phyloP scores from a whole-genome alignment of 2,329 filamentous ascomycete genomes.

The Scortechinia acanthostroma region DNA sequence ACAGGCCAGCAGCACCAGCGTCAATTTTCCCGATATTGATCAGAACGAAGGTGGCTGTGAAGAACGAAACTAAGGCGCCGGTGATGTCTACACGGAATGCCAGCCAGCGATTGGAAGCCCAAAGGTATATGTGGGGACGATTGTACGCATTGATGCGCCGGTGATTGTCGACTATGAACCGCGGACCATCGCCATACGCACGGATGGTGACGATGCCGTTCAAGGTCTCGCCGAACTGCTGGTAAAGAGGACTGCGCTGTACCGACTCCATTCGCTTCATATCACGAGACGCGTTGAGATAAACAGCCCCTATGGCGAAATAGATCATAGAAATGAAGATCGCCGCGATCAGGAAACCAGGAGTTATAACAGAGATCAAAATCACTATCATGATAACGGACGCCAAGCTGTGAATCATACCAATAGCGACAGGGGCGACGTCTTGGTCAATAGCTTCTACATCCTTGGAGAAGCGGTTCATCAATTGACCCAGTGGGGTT shows the following conservation, averaged over 20 bases:
- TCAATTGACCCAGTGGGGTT: conserved; percentile 59
- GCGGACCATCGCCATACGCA: conserved; percentile 6
- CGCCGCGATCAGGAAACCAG: conserved; percentile 5
- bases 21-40: conserved; percentile 2
- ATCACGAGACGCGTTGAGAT: conserved; percentile 8
- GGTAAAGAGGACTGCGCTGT: conserved; percentile 8
- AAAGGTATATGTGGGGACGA: conserved; percentile 7
- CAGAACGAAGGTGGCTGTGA: conserved; percentile 5
- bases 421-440: conserved; percentile 56
- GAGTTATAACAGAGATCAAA: conserved; percentile 7
- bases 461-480: conserved; percentile 65
- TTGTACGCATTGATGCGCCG: conserved; percentile 7
- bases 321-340: conserved; percentile 7
- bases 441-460: conserved; percentile 62
- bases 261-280: conserved; percentile 9
- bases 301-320: conserved; percentile 7
- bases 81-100: conserved; percentile 7
- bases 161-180: conserved; percentile 5
- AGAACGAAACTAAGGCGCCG: conserved; percentile 7
- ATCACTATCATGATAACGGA: conserved; percentile 34
- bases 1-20: conserved; percentile 5
- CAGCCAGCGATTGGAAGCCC: conserved; percentile 8
- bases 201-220: conserved; percentile 10
- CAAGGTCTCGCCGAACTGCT: conserved; percentile 10
- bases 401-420: conserved; percentile 55